These are phyloP conservation scores for Eucalyptus regnans DNA, from an alignment of 345 rosid species.

Conservation along the genomic window DNA sequence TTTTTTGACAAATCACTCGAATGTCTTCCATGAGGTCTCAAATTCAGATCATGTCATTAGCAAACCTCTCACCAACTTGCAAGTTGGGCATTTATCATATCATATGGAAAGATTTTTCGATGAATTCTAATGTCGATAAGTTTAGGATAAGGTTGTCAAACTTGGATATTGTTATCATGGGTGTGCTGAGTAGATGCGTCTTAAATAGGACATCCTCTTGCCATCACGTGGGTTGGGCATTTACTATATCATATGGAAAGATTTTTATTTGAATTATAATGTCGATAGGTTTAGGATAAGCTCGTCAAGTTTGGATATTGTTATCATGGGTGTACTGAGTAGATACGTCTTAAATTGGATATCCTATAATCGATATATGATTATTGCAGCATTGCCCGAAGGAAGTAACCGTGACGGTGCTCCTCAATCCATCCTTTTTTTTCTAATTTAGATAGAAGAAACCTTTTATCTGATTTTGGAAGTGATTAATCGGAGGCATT, in stretches of 20 bases:
- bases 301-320: fast-evolving
- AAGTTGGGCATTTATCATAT: neutral
- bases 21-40: neutral
- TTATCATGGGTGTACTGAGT: neutral
- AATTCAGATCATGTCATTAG: neutral
- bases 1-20: neutral
- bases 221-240: neutral
- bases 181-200: neutral
- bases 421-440: neutral
- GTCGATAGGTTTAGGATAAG: neutral
- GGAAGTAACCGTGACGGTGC: fast-evolving
- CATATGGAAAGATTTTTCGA: neutral
- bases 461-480: neutral
- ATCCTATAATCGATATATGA: neutral
- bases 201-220: neutral
- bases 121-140: neutral
- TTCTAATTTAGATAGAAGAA: neutral
- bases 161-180: neutral
- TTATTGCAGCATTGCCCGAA: neutral
- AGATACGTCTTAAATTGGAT: neutral
- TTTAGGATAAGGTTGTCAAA: neutral
- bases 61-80: neutral
- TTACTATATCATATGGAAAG: neutral
- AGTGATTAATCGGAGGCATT: neutral
- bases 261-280: fast-evolving